Evolutionary conservation across 345 rosid genomes (phyloP).

Genomic region (Camelina sativa): DNA sequence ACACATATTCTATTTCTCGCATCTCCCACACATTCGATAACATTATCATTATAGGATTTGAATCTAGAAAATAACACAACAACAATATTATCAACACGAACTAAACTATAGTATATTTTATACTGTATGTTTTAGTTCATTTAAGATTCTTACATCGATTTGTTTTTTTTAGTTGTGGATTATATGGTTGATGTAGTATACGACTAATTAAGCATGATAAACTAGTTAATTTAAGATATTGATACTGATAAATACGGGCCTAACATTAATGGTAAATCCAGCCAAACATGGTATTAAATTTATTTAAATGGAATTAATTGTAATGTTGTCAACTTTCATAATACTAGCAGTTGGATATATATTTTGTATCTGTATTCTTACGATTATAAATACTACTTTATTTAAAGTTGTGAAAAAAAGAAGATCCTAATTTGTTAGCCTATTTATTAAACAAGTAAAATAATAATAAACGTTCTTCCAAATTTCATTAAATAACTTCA

Average conservation of each 20-base stretch:
- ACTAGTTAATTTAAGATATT: too few species aligned
- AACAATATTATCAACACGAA: neutral
- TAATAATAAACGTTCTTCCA: conserved; percentile 39
- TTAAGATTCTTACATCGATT: too few species aligned
- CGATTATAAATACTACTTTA: neutral
- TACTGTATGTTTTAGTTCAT: too few species aligned
- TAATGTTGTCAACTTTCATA: conserved; percentile 33
- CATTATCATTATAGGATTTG: too few species aligned
- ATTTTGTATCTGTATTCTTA: neutral
- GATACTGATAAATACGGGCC: too few species aligned
- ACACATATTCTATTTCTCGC: neutral
- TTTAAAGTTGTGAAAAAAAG: neutral
- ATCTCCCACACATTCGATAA: neutral
- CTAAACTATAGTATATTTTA: neutral
- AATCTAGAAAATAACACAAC: neutral
- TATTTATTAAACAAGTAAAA: conserved; percentile 17
- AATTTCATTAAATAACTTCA: conserved; percentile 40
- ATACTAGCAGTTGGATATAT: conserved; percentile 24
- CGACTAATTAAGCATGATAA: too few species aligned
- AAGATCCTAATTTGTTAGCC: conserved; percentile 1
- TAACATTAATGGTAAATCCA: neutral
- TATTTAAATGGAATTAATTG: conserved; percentile 30
- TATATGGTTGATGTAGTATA: too few species aligned
- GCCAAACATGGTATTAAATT: conserved; percentile 29
- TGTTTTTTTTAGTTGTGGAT: too few species aligned